Evolutionary conservation across 306 rosid species (phyloP).

Genomic region (Cyamopsis tetragonoloba): DNA sequence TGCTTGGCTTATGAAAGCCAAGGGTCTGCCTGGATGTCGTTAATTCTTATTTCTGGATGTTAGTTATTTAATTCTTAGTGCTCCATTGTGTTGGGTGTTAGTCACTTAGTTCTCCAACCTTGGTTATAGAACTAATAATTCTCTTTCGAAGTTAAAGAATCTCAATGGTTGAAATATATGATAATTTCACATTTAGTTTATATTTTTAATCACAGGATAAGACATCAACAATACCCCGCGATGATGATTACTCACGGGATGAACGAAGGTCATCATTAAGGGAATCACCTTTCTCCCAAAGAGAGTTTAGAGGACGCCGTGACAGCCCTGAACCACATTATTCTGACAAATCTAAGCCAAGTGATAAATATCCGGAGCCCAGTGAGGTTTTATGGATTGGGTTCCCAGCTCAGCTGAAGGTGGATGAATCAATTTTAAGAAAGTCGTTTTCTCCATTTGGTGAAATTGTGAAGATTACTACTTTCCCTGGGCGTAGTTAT

Average conservation of each 20-base stretch:
- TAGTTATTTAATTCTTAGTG: not conserved
- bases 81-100: conserved; percentile 15
- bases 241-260: conserved; percentile 63
- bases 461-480: conserved; percentile 79
- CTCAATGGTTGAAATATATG: conserved; percentile 5
- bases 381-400: conserved; percentile 97
- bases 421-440: conserved; percentile 69
- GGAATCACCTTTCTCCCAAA: conserved; percentile 65
- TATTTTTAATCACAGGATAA: conserved; percentile 73
- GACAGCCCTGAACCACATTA: conserved; percentile 57
- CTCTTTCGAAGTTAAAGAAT: not conserved
- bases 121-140: conserved; percentile 11
- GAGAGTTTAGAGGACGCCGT: conserved; percentile 56
- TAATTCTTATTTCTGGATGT: too few species aligned
- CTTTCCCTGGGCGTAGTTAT: conserved; percentile 93
- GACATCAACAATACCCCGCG: conserved; percentile 44
- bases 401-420: conserved; percentile 80
- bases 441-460: conserved; percentile 90
- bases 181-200: conserved; percentile 30
- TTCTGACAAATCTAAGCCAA: conserved; percentile 61
- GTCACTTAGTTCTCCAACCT: not conserved
- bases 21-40: too few species aligned
- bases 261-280: conserved; percentile 48
- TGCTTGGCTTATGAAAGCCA: too few species aligned
- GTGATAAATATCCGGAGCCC: conserved; percentile 78